Percentiles rank a stretch among this genome's conserved stretches.
Conservation (phyloP, 371 early-diverging fungal genomes). For the Mortierella sp. region DNA sequence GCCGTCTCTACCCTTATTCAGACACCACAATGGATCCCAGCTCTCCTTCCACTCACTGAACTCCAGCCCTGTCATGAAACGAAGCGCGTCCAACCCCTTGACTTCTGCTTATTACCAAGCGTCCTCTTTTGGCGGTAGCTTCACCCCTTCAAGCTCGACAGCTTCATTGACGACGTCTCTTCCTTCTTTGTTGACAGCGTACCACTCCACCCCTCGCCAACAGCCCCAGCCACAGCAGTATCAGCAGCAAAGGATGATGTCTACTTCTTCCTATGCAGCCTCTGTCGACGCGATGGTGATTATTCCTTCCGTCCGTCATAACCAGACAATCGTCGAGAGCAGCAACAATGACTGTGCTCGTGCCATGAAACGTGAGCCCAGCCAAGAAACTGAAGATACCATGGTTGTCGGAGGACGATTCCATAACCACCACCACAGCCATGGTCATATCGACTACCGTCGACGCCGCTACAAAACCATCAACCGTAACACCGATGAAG, state of each 20-base stretch:
- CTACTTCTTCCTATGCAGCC: constrained; percentile 18
- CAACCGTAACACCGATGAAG: not conserved
- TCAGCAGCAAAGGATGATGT: not conserved
- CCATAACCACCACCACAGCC: not conserved
- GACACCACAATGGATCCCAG: constrained; percentile 10
- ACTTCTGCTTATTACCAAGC: not conserved
- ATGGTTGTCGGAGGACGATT: too few species aligned
- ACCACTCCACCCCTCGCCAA: not conserved
- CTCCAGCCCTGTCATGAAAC: not conserved
- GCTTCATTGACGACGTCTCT: constrained; percentile 9
- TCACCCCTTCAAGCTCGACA: not conserved
- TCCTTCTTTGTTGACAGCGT: constrained; percentile 5
- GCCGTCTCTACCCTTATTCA: constrained; percentile 11
- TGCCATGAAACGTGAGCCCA: constrained; percentile 39
- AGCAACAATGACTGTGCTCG: constrained; percentile 20
- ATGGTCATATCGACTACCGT: constrained; percentile 25
- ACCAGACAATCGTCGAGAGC: not conserved
- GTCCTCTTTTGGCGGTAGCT: not conserved
- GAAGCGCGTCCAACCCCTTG: not conserved
- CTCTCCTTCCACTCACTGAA: not conserved
- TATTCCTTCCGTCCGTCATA: constrained; percentile 16
- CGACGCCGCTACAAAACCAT: not conserved
- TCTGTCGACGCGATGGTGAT: constrained; percentile 11
- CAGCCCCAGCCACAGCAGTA: not conserved
- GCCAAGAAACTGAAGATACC: constrained; percentile 16